Evolutionary conservation across 495 filamentous ascomycete species (phyloP).

Genomic region (Talaromyces trachyspermus): DNA sequence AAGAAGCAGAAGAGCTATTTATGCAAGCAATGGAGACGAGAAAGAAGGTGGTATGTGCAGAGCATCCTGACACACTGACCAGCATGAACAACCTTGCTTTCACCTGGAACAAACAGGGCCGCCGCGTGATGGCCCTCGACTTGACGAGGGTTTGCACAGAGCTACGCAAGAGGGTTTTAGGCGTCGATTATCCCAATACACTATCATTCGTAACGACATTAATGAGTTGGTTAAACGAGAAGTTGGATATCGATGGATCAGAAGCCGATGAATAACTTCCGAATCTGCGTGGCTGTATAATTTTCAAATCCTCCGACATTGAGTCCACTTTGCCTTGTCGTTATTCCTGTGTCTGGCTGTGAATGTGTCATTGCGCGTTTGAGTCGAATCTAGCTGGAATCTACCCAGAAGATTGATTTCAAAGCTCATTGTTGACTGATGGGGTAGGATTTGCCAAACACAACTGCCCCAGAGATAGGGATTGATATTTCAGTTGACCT

Average conservation of each 20-base stretch:
- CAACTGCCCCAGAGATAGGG: too few species aligned
- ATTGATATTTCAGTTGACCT: too few species aligned
- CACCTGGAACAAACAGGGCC: slow-evolving; percentile 14
- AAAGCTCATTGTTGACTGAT: too few species aligned
- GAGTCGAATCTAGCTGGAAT: too few species aligned
- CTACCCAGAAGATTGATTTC: too few species aligned
- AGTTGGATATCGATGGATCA: slow-evolving; percentile 2
- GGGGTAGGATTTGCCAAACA: too few species aligned
- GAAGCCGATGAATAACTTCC: background rate
- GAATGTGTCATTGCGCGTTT: too few species aligned
- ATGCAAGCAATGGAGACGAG: slow-evolving; percentile 14
- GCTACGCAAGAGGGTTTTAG: slow-evolving; percentile 12
- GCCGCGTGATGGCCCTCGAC: slow-evolving; percentile 15
- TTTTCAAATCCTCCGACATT: too few species aligned
- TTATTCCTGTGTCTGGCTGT: too few species aligned
- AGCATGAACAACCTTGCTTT: slow-evolving; percentile 11
- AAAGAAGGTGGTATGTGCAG: slow-evolving; percentile 10
- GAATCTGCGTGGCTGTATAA: too few species aligned
- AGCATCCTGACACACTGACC: slow-evolving; percentile 15
- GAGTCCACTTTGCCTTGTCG: too few species aligned
- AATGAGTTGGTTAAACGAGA: slow-evolving; percentile 10
- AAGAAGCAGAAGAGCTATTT: slow-evolving; percentile 25
- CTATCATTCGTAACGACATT: slow-evolving; percentile 13
- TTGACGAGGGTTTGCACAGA: slow-evolving; percentile 16
- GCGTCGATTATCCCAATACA: slow-evolving; percentile 16